Evolutionary conservation across 495 filamentous ascomycete species (phyloP).

Genomic region (Astrothelium macrocarpum): DNA sequence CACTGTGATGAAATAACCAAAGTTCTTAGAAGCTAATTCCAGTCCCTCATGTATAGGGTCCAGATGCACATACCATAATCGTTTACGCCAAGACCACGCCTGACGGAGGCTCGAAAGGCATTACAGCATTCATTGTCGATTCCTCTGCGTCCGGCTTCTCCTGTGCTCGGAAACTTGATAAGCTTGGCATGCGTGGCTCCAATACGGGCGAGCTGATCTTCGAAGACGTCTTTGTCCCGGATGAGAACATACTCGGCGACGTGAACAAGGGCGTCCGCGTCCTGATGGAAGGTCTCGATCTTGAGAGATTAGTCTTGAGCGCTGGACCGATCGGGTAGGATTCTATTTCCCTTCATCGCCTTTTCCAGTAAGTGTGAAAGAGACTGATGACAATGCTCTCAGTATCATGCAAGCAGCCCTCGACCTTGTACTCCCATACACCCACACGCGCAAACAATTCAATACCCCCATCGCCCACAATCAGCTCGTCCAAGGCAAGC

Average conservation of each 20-base stretch:
- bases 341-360: not conserved
- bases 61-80: conserved; percentile 79
- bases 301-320: conserved; percentile 86
- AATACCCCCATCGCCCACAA: conserved; percentile 79
- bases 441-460: conserved; percentile 84
- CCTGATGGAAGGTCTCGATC: conserved; percentile 90
- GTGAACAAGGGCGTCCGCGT: conserved; percentile 78
- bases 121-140: conserved; percentile 89
- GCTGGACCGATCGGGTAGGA: conserved; percentile 73
- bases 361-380: not conserved
- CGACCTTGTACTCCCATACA: conserved; percentile 81
- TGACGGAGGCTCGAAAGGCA: conserved; percentile 72
- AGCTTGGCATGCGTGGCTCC: conserved; percentile 93
- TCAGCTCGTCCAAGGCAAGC: conserved; percentile 85
- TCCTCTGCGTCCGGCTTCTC: conserved; percentile 66
- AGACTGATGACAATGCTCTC: not conserved
- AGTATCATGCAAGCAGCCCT: conserved; percentile 90
- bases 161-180: conserved; percentile 86
- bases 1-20: not conserved
- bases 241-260: conserved; percentile 67
- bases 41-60: conserved; percentile 45
- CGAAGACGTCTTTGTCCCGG: conserved; percentile 83
- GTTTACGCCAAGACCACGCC: conserved; percentile 95
- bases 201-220: conserved; percentile 96
- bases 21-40: not conserved